Evolutionary conservation across 305 asterid species (phyloP).

Genomic region (Fraxinus latifolia): DNA sequence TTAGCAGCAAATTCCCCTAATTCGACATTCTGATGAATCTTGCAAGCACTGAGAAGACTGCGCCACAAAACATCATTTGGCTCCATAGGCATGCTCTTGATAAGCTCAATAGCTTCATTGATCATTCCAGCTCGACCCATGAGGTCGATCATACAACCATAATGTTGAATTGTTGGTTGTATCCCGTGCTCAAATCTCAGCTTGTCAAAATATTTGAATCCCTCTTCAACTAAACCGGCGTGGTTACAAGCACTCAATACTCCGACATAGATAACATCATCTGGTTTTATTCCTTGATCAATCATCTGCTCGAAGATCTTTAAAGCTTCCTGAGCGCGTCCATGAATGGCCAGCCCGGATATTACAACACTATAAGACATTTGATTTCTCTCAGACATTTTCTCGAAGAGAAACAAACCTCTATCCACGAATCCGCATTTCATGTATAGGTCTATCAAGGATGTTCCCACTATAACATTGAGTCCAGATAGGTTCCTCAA

Average conservation of each 20-base stretch:
- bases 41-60: slow-evolving; percentile 64
- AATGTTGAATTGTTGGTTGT: slow-evolving; percentile 65
- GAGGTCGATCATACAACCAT: slow-evolving; percentile 79
- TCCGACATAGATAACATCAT: slow-evolving; percentile 61
- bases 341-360: slow-evolving; percentile 66
- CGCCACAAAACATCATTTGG: slow-evolving; percentile 75
- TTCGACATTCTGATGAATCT: slow-evolving; percentile 43
- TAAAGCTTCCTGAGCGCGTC: slow-evolving; percentile 59
- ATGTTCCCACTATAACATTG: slow-evolving; percentile 61
- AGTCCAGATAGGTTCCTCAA: slow-evolving; percentile 57
- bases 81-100: slow-evolving; percentile 56
- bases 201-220: slow-evolving; percentile 39
- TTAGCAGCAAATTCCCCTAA: slow-evolving; percentile 55
- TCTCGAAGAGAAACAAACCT: slow-evolving; percentile 48
- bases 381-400: slow-evolving; percentile 45
- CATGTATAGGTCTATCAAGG: slow-evolving; percentile 61
- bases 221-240: slow-evolving; percentile 59
- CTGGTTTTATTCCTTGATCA: slow-evolving; percentile 49
- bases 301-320: slow-evolving; percentile 50
- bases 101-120: slow-evolving; percentile 47
- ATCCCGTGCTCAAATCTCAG: slow-evolving; percentile 52
- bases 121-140: slow-evolving; percentile 62
- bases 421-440: slow-evolving; percentile 62
- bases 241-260: slow-evolving; percentile 66
- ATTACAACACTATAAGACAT: slow-evolving; percentile 63